A percentile compares a stretch with the other conserved stretches of the same genome.
phyloP scores from a whole-genome alignment of 2,329 filamentous ascomycete genomes.

The Stachybotrys chlorohalonatus region DNA sequence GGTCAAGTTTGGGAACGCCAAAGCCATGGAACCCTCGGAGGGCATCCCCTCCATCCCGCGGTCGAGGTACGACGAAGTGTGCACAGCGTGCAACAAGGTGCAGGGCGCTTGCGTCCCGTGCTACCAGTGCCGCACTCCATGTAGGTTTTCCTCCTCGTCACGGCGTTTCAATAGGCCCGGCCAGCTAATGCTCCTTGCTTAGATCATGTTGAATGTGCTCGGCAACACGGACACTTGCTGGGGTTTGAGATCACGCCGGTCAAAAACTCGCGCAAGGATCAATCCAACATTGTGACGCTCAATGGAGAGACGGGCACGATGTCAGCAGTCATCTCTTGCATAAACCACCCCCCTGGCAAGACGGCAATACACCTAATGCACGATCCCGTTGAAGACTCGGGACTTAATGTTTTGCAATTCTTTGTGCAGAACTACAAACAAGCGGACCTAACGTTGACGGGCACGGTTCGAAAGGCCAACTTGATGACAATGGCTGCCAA shows the following conservation, averaged over 20 bases:
- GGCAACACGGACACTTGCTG: conserved; percentile 70
- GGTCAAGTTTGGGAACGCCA: conserved; percentile 82
- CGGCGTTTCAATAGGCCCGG: neutral
- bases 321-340: conserved; percentile 84
- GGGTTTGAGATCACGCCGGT: conserved; percentile 88
- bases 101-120: conserved; percentile 77
- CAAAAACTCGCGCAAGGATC: conserved; percentile 79
- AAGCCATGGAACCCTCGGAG: conserved; percentile 76
- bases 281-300: conserved; percentile 69
- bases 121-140: conserved; percentile 55
- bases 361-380: conserved; percentile 69
- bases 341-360: conserved; percentile 70
- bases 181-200: neutral
- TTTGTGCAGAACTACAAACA: conserved; percentile 90
- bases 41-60: conserved; percentile 77
- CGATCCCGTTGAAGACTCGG: conserved; percentile 61
- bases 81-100: conserved; percentile 72
- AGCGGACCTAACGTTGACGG: conserved; percentile 81
- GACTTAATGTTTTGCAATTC: conserved; percentile 73
- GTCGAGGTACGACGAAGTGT: conserved; percentile 64
- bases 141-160: conserved; percentile 20
- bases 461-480: conserved; percentile 87
- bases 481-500: conserved; percentile 60
- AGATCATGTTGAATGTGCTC: conserved; percentile 78
- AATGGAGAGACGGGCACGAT: conserved; percentile 75